Conservation (phyloP, 495 filamentous ascomycete genomes). For the Rhypophila decipiens region DNA sequence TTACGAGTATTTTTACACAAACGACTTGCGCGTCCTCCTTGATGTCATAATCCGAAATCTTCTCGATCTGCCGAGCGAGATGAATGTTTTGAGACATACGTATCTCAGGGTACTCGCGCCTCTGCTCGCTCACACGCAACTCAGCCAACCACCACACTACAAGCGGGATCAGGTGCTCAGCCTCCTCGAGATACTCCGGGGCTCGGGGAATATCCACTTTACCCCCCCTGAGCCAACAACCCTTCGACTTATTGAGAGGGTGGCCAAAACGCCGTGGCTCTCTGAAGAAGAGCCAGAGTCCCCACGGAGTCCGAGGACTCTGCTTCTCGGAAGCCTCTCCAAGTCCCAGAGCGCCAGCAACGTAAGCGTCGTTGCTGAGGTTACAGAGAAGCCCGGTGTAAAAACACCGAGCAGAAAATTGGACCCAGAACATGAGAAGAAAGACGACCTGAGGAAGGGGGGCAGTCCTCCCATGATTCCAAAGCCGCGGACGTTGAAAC, state of each 20-base stretch:
- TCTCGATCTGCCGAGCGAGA: conserved; percentile 80
- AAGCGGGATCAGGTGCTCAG: conserved; percentile 80
- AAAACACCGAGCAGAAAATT: conserved; percentile 68
- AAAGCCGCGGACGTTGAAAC: conserved; percentile 21
- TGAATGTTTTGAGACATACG: conserved; percentile 80
- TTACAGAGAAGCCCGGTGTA: conserved; percentile 78
- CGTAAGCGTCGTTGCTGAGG: conserved; percentile 67
- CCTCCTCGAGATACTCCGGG: conserved; percentile 61
- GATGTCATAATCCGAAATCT: conserved; percentile 96
- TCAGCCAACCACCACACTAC: conserved; percentile 78
- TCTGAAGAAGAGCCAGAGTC: conserved; percentile 31
- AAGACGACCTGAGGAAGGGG: conserved; percentile 4
- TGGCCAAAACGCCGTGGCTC: conserved; percentile 79
- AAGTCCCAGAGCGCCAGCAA: conserved; percentile 43
- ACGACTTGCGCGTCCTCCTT: conserved; percentile 88
- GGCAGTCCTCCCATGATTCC: conserved; percentile 3
- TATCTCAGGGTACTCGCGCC: conserved; percentile 95
- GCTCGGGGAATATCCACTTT: conserved; percentile 67
- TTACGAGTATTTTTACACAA: conserved; percentile 97
- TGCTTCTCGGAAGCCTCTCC: conserved; percentile 46
- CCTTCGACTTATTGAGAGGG: conserved; percentile 71
- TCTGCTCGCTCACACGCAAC: conserved; percentile 82
- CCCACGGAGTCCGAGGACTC: conserved; percentile 1
- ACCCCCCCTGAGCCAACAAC: conserved; percentile 89
- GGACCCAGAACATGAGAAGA: conserved; percentile 19